Base-by-base conservation (phyloP, 305 asterid species). In the Withania somnifera region DNA sequence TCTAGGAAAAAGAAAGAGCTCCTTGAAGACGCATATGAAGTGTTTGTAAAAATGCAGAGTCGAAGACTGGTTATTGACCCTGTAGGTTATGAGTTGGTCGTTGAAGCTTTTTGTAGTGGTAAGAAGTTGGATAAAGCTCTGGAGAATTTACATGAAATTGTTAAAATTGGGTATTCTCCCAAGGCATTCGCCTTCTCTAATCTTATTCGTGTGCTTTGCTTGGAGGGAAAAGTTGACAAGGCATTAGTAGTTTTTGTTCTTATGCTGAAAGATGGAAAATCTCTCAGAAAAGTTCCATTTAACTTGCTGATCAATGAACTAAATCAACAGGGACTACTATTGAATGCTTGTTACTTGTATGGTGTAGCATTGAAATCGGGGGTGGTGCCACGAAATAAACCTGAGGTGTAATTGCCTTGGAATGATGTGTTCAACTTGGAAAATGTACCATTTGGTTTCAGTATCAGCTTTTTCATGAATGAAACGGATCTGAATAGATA, bases 301-400 rank as follows among this genome's bases (percentile, higher is more conserved):
- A 66, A 50, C 15, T 52, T 77, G 24, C 75, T 90, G 87, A 90
- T 92, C 58, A 51, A 83, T 11, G 91, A 84, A 91, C 73, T 90
- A 88, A 88, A 88, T 69, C 84, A 19, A 82, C 88, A 20, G 47
- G 89, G 87, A 28, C 86, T 89, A 58, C 57, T 40, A 7, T 79
- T 86, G 57, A 87, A 81, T 79, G 93, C 92, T 86, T 36, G 85
- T 34, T n/a, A 17, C 64, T 51, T 92, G 71, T 90, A 87, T 84
- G 90, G 90, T 56, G 30, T 88, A 32, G 95, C 97, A 5, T 76
- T 92, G 84, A 91, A 88, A 82, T 85, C 84, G 81, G 93, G 92
- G 19, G 87, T 88, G 85, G 84, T 81, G 85, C 92, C 92, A 8
- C 82, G 78, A 86, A 82, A 82, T 85, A 87, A 90, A 79, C 95